phyloP scores from a whole-genome alignment of 1,139 yeast genomes.

The Pichia sp. region DNA sequence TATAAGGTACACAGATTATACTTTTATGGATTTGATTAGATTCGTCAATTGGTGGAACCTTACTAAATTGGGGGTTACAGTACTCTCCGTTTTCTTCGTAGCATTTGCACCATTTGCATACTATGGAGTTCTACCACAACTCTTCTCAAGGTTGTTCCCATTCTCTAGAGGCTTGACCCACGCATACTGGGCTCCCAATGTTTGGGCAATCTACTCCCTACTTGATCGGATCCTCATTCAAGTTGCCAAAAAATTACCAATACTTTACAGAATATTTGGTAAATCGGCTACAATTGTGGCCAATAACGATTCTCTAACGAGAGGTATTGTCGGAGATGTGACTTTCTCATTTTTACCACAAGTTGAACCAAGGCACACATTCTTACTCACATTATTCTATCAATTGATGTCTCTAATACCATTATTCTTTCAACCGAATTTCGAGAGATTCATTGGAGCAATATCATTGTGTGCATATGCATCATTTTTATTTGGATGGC shows the following conservation, averaged over 20 bases:
- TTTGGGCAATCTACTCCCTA: slow-evolving; percentile 93
- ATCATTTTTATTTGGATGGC: slow-evolving; percentile 95
- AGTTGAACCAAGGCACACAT: slow-evolving; percentile 71
- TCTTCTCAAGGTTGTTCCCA: slow-evolving; percentile 73
- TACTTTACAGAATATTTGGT: slow-evolving; percentile 11
- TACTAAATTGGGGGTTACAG: slow-evolving; percentile 58
- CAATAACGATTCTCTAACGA: slow-evolving; percentile 35
- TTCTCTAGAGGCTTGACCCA: slow-evolving; percentile 94
- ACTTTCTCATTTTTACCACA: slow-evolving; percentile 74
- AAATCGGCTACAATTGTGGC: not conserved
- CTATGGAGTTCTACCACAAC: slow-evolving; percentile 55
- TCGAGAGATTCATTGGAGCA: slow-evolving; percentile 73
- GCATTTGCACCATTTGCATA: slow-evolving; percentile 82
- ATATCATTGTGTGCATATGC: slow-evolving; percentile 87
- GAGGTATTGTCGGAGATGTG: slow-evolving; percentile 90
- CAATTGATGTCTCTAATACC: slow-evolving; percentile 76
- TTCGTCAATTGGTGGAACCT: slow-evolving; percentile 54
- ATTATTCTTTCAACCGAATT: slow-evolving; percentile 65
- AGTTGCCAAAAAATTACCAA: slow-evolving; percentile 23
- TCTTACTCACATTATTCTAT: slow-evolving; percentile 70
- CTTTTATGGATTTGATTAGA: slow-evolving; percentile 27
- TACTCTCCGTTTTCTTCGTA: slow-evolving; percentile 49
- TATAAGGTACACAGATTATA: slow-evolving; percentile 1
- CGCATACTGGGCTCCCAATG: slow-evolving; percentile 98
- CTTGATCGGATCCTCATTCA: slow-evolving; percentile 66